phyloP scores from a whole-genome alignment of 129 eudicot genomes.

The Sambucus nigra region DNA sequence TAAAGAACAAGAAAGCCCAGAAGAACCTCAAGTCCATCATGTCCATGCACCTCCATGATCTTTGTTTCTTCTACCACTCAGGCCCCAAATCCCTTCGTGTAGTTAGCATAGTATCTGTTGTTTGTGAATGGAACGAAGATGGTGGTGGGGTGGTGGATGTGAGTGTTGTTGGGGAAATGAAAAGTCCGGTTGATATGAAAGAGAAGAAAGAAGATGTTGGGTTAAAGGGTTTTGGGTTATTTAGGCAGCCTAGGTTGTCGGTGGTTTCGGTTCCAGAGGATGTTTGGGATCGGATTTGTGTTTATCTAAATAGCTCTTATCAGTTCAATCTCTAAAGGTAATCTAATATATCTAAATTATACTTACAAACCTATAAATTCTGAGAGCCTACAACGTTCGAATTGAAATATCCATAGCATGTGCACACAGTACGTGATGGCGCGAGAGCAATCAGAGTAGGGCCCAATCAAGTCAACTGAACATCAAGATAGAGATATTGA shows the following conservation, averaged over 20 bases:
- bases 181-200: slow-evolving; percentile 60
- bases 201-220: slow-evolving; percentile 65
- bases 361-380: no score
- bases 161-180: slow-evolving; percentile 81
- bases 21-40: slow-evolving; percentile 54
- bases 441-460: no score
- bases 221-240: slow-evolving; percentile 50
- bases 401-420: no score
- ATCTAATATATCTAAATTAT: no score
- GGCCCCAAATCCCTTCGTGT: slow-evolving; percentile 57
- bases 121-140: slow-evolving; percentile 60
- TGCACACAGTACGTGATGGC: no score
- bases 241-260: slow-evolving; percentile 86
- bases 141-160: slow-evolving; percentile 62
- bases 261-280: slow-evolving; percentile 66
- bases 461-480: no score
- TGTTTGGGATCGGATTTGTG: slow-evolving; percentile 67
- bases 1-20: slow-evolving; percentile 87
- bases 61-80: slow-evolving; percentile 91
- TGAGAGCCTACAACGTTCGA: no score
- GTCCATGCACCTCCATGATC: slow-evolving; percentile 35
- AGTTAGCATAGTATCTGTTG: slow-evolving; percentile 73
- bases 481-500: no score
- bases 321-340: no score
- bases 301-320: no score